Base-by-base conservation (phyloP, 2,329 filamentous ascomycete species). In the Chaetomiaceae sp. region DNA sequence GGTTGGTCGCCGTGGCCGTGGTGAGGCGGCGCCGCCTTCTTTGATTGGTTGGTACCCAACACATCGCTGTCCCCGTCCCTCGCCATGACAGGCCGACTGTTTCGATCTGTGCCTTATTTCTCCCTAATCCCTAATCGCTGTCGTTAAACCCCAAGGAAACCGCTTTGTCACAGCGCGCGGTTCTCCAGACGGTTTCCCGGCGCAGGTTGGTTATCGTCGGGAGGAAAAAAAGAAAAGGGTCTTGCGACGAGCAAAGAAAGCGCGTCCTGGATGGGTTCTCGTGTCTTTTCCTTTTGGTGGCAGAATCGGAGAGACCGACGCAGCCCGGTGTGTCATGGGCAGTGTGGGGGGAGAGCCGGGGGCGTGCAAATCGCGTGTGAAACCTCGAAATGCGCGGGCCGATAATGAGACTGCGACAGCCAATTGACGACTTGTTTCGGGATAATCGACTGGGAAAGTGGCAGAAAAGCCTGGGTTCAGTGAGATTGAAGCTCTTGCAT, bases 1-100 rank as follows among this genome's bases (percentile, higher is more conserved):
- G 62, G 63, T 51, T 65, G 60, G 51, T 61, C 57, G 56, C 50
- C 58, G 55, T 57, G 57, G 56, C 60, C 60, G 41, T 50, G 39
- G 50, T 53, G 54, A 48, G 51, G 53, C 33, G 54, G 31, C 19
- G 54, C 30, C 44, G 74, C 70, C 21, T 73, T 73, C 69, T 78
- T 79, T 79, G 75, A 79, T 79, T 79, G 76, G 76, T 69, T 67
- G 64, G 67, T 66, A 58, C 69, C 65, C 59, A 72, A 69, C 67
- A 71, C 67, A 68, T 72, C 73, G 66, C 75, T 71, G 60, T 78
- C 57, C 50, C 46, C 50, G 33, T 59, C 58, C 31, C 44, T 59
- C 25, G 54, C 58, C 58, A 61, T 60, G 43, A 38, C 54, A 23
- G 45, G 42, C 47, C 41, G 25, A 21, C 7, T 35, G 50, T 48